Evolutionary conservation across 352 stramenopile genomes (phyloP).

Genomic region (Globisporangium recalcitrans): DNA sequence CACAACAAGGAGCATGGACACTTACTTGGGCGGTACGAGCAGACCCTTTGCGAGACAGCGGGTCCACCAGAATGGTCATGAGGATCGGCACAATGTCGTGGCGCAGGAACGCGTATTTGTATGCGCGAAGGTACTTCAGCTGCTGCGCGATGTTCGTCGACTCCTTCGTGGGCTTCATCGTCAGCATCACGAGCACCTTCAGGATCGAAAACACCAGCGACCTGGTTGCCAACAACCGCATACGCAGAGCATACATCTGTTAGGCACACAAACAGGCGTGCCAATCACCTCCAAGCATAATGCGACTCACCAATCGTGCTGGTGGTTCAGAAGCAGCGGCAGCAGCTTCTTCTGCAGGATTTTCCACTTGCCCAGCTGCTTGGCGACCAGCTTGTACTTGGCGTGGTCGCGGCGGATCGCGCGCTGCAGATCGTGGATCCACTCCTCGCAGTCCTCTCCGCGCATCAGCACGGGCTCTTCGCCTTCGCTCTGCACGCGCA

Average conservation of each 20-base stretch:
- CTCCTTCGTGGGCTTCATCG: slow-evolving; percentile 76
- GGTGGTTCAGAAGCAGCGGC: slow-evolving; percentile 79
- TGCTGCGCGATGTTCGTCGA: slow-evolving; percentile 79
- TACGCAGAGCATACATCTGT: no score
- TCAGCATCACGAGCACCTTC: slow-evolving; percentile 89
- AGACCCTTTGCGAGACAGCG: slow-evolving; percentile 59
- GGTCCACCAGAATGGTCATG: slow-evolving; percentile 83
- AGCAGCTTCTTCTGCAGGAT: slow-evolving; percentile 87
- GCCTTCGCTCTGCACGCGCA: slow-evolving; percentile 52
- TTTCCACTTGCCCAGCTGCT: slow-evolving; percentile 84
- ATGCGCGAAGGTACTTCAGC: slow-evolving; percentile 71
- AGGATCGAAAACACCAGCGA: slow-evolving; percentile 85
- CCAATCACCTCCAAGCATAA: not conserved
- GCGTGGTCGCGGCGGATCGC: slow-evolving; percentile 77
- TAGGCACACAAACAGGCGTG: no score
- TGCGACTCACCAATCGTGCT: slow-evolving; percentile 59
- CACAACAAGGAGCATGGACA: not conserved
- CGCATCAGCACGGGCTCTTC: slow-evolving; percentile 67
- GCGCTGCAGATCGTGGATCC: slow-evolving; percentile 84
- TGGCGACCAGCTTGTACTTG: slow-evolving; percentile 74
- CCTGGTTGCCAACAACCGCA: slow-evolving; percentile 19
- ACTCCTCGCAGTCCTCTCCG: slow-evolving; percentile 77
- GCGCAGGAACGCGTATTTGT: slow-evolving; percentile 83
- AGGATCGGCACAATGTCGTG: slow-evolving; percentile 69
- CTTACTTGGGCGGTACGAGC: slow-evolving; percentile 40